These are phyloP conservation scores for Dictyostelium discoideum DNA, from an alignment of 78 protist species.

Conservation along the genomic window DNA sequence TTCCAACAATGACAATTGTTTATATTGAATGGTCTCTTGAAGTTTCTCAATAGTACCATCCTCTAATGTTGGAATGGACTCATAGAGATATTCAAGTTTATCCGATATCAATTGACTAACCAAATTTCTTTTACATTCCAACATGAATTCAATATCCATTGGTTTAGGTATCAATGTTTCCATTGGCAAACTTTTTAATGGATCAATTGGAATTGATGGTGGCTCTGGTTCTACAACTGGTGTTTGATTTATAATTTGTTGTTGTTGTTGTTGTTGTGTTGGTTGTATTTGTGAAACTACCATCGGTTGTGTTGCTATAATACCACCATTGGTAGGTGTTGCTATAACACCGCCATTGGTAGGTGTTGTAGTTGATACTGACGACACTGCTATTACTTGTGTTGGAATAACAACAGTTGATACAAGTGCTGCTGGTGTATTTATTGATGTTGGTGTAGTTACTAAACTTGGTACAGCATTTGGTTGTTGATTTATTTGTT, in stretches of 20 bases:
- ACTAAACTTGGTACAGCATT: neutral
- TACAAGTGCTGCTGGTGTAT: neutral
- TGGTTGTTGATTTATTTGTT: neutral
- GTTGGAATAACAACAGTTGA: neutral
- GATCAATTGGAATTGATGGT: constrained; percentile 4
- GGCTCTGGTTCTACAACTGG: neutral
- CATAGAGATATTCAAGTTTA: neutral
- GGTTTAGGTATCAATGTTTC: constrained; percentile 52
- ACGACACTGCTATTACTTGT: neutral
- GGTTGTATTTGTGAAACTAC: neutral
- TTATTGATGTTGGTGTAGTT: neutral
- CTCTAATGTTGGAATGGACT: neutral
- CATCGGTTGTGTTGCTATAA: neutral
- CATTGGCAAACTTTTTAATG: neutral
- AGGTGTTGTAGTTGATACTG: constrained; percentile 6
- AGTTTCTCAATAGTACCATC: neutral
- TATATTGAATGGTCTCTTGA: neutral
- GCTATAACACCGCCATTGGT: too few species aligned
- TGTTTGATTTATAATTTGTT: neutral
- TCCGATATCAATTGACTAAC: neutral
- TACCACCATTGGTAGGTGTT: neutral
- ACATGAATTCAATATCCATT: neutral
- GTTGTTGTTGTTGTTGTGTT: neutral
- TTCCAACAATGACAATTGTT: constrained; percentile 37
- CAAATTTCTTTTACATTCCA: neutral